These are phyloP conservation scores for Asterophora parasitica DNA, from an alignment of 768 basidiomycete species.

Conservation along the genomic window DNA sequence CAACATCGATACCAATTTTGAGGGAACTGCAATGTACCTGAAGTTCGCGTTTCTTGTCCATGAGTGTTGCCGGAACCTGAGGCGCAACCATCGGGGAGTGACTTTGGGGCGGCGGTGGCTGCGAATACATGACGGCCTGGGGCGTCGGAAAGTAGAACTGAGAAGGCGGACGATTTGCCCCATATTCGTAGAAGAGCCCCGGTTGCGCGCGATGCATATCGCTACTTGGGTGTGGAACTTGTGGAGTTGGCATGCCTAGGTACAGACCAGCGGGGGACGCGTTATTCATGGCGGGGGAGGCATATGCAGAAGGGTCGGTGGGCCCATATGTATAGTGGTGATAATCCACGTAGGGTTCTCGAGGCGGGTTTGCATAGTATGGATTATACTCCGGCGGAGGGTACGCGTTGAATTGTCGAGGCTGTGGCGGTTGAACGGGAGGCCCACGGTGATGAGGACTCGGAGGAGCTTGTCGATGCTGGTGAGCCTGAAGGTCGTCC, in stretches of 20 bases:
- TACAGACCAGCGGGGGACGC: conserved; percentile 45
- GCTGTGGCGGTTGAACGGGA: conserved; percentile 34
- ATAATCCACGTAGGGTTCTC: conserved; percentile 51
- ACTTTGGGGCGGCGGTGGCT: conserved; percentile 21
- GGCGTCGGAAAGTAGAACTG: conserved; percentile 58
- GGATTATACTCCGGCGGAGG: conserved; percentile 53
- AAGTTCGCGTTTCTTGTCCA: conserved; percentile 53
- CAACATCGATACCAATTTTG: conserved; percentile 6
- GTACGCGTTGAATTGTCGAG: conserved; percentile 45
- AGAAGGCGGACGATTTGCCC: conserved; percentile 43
- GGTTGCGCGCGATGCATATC: conserved; percentile 45
- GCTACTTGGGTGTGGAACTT: conserved; percentile 24
- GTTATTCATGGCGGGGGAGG: conserved; percentile 40
- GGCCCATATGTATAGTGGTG: conserved; percentile 47
- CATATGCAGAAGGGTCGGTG: conserved; percentile 48
- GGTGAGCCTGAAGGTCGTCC: conserved; percentile 21
- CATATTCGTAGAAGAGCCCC: conserved; percentile 57
- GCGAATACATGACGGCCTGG: conserved; percentile 57
- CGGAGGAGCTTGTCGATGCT: conserved; percentile 21
- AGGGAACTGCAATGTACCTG: conserved; percentile 38
- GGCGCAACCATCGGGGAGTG: conserved; percentile 52
- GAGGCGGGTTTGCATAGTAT: conserved; percentile 51
- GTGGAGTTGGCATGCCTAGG: conserved; percentile 21
- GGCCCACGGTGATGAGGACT: conserved; percentile 35
- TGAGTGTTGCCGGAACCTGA: conserved; percentile 38